Evolutionary conservation across 78 protist genomes (phyloP), one percentile per base, ranked within the genome.

Genomic region (Mastigamoeba balamuthi): DNA sequence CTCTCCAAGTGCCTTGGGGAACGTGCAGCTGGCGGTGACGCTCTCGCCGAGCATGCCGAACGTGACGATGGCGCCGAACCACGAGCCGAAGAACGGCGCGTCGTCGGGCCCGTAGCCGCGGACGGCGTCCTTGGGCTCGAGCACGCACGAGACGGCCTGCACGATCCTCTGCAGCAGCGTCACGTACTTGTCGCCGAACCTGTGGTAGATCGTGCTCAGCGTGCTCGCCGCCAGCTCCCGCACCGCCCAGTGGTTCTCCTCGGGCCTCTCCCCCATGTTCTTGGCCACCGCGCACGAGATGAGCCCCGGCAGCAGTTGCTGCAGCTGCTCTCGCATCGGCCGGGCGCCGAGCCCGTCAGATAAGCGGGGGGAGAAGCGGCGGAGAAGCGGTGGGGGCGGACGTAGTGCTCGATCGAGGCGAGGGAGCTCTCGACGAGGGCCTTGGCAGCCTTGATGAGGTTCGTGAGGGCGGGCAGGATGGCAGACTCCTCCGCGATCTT

Each of bases 171-270:
- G n/a, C n/a, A n/a, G n/a, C n/a, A n/a, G n/a, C n/a, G n/a, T n/a
- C n/a, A n/a, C n/a, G n/a, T n/a, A n/a, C n/a, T n/a, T n/a, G n/a
- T n/a, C n/a, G n/a, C n/a, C n/a, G n/a, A n/a, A n/a, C n/a, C n/a
- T n/a, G 6, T 1, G 4, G 73, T 77, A 77, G 75, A 88, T 40
- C 35, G 8, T 3, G 4, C 39, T 38, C 3, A 83, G 30, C 58
- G 79, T 33, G 17, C 25, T 2, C 29, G 87, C 88, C 7, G 85
- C 74, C 27, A 3, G 4, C 27, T 80, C 83, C 17, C 94, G 74
- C 53, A 90, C 75, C 40, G 67, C 10, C 94, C 94, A 90, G 75
- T 90, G 94, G 63, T 83, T 37, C n/a, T 90, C 89, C 23, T 0
- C 0, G 1, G 73, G 58, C 17, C 33, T 25, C 8, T 23, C 29